Evolutionary conservation across 805 yeast species (phyloP), one percentile per base, ranked within the genome.

Genomic region (Ogataea glucozyma): DNA sequence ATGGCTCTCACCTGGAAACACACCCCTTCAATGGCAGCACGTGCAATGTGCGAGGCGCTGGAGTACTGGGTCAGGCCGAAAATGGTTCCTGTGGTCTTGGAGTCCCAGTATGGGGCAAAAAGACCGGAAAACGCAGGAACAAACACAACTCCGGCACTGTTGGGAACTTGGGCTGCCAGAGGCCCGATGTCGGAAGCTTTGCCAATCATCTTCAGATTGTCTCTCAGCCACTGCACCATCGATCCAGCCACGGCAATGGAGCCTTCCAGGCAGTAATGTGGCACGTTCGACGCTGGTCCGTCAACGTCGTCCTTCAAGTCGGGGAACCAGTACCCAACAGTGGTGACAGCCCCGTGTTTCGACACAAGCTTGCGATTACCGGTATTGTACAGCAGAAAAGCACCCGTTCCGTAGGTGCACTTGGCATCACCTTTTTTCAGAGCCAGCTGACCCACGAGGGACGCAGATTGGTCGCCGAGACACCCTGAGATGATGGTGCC

Each of bases 231-330:
- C 67, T 88, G 95, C 51, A 90, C 88, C 54, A 85, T 86, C 8
- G 95, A 82, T 22, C 98, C 97, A 17, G 97, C 97, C 41, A 89
- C 97, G 3, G 97, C 95, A 57, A 91, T 87, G 6, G 97, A 88
- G 40, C 98, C 98, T 67, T 90, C 98, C 40, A 90, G 70, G 10
- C 97, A 97, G 66, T 79, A 90, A 52, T 85, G 88, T 5, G 97
- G 95, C 54, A 74, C 64, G 2, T 67, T 65, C 44, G 66, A 65
- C 10, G 57, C 59, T 29, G 57, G 62, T 8, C 67, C 67, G 40
- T 64, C 68, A 6, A 51, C 55, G 20, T 57, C 63, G 17, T 69
- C 71, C 12, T 77, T 76, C 45, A 85, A 64, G 41, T 73, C 72
- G 29, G 93, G 91, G 67, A 90, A 85, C 87, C 96, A 88, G 70